Evolutionary conservation across 78 protist genomes (phyloP), one percentile per base, ranked within the genome.

Genomic region (Speleostelium caveatum): DNA sequence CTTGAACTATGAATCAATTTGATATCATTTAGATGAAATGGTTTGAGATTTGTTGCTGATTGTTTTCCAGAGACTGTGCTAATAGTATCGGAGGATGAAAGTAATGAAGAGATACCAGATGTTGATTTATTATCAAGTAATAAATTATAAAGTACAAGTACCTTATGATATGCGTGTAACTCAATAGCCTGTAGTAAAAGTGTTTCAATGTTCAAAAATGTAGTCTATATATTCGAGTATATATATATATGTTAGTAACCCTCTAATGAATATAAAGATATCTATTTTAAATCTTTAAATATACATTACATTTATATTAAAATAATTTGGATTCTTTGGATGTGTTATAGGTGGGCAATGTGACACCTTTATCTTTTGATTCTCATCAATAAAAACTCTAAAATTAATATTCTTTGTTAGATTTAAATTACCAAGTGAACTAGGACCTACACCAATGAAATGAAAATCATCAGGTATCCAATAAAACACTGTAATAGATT

Each of bases 391-490:
- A 24, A 26, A 69, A 10, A 83, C 69, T 32, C 66, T 83, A 22
- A 69, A 68, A 59, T 83, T 69, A 4, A 62, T 69, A 71, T 83
- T 24, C 16, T 33, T 69, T 5, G 24, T 42, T 41, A 56, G 63
- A 42, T 69, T 74, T 26, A 79, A 26, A 60, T 39, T 83, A 2
- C 68, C 73, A 21, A 33, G 6, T 2, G 71, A 30, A 6, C 22
- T 53, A n/a, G 28, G 72, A 2, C 41, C 33, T 36, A 22, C 73
- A 41, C 75, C 58, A 68, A 41, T 36, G 5, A 72, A 33, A 72
- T 72, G 41, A 3, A 83, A n/a, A 28, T 83, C 91, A 0, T 83
- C 91, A 1, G 90, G 78, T 60, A 83, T 41, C 91, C 91, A 83
- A 59, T 83, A 83, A 36, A 69, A 83, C 42, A 83, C 74, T 1